Percentiles rank a stretch among this genome's conserved stretches.
Evolutionary conservation across 768 basidiomycete species (phyloP).

Genomic region (Gelatoporia subvermispora): DNA sequence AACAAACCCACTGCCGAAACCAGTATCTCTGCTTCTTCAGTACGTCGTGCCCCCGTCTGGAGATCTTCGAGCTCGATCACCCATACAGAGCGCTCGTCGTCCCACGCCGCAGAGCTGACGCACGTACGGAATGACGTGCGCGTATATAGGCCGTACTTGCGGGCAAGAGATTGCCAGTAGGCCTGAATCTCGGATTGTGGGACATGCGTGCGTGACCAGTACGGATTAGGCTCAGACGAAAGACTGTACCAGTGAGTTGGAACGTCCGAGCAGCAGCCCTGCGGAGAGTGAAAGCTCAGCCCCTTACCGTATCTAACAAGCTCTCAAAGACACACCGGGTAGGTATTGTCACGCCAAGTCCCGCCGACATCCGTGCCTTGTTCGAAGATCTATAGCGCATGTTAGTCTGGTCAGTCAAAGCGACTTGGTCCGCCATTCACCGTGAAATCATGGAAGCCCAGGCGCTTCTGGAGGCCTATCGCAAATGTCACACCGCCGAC

Average conservation of each 20-base stretch:
- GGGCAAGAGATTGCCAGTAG: constrained; percentile 21
- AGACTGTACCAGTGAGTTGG: constrained; percentile 23
- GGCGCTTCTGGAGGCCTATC: constrained; percentile 26
- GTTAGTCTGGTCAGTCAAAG: neutral
- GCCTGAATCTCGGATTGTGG: constrained; percentile 23
- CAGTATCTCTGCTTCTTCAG: constrained; percentile 19
- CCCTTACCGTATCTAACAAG: neutral
- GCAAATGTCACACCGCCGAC: constrained; percentile 26
- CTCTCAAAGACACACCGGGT: constrained; percentile 14
- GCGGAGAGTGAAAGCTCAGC: neutral
- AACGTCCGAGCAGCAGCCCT: constrained; percentile 26
- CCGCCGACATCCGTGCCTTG: constrained; percentile 22
- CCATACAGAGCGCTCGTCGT: constrained; percentile 19
- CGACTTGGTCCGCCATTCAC: too few species aligned
- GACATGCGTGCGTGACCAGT: constrained; percentile 22
- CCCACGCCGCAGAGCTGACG: constrained; percentile 28
- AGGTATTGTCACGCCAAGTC: constrained; percentile 25
- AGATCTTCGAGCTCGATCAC: constrained; percentile 18
- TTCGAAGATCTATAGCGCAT: constrained; percentile 27
- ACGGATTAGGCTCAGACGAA: constrained; percentile 21
- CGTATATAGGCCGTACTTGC: constrained; percentile 14
- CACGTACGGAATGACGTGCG: constrained; percentile 21
- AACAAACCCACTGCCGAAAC: constrained; percentile 26
- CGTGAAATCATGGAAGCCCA: constrained; percentile 25
- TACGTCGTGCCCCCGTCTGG: constrained; percentile 12